Percentiles rank a stretch among this genome's conserved stretches.
Conservation (phyloP, 176 grass and related monocot species). For the Triticum aestivum region IWGSC_CS_RefSeq_v2.1 NC_057799.1:643055692-643056191, state of each 20-base stretch:
- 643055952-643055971: background rate
- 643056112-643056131: background rate
- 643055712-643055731: too few relatives aligned
- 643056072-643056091: constrained; percentile 32
- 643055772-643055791: background rate
- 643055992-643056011: background rate
- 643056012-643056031: background rate
- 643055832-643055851: background rate
- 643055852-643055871: background rate
- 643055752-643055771: too few relatives aligned
- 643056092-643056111: constrained; percentile 22
- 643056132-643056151: background rate
- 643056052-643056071: constrained; percentile 35
- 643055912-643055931: background rate
- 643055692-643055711: too few relatives aligned
- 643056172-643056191: too few relatives aligned
- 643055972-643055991: background rate
- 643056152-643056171: too few relatives aligned
- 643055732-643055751: too few relatives aligned
- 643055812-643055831: too few relatives aligned
- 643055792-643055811: background rate
- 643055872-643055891: background rate
- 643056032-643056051: constrained; percentile 20
- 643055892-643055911: background rate
- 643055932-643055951: constrained; percentile 8